Percentiles rank a stretch among this genome's conserved stretches.
Conservation (phyloP, 2,329 filamentous ascomycete species). For the Fonsecaea pedrosoi region DNA sequence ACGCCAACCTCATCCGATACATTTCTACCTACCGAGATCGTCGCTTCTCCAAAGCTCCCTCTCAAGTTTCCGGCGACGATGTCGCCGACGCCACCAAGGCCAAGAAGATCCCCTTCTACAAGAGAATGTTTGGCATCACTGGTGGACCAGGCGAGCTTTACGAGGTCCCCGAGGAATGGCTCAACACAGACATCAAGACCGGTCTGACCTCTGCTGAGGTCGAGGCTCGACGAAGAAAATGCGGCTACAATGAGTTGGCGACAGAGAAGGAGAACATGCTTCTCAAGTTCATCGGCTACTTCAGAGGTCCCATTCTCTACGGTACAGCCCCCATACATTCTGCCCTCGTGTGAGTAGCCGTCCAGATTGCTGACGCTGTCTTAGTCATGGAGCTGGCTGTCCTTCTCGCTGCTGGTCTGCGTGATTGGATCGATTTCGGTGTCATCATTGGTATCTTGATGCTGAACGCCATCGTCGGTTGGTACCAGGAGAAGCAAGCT, state of each 20-base stretch:
- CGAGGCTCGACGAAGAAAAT: constrained; percentile 68
- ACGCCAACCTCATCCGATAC: constrained; percentile 70
- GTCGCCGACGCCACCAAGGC: constrained; percentile 50
- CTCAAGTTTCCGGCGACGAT: constrained; percentile 48
- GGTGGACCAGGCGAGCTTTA: constrained; percentile 45
- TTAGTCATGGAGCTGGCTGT: constrained; percentile 79
- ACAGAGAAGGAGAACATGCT: constrained; percentile 79
- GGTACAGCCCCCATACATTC: constrained; percentile 59
- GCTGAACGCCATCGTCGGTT: constrained; percentile 78
- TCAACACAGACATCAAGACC: constrained; percentile 70
- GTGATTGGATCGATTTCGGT: constrained; percentile 78
- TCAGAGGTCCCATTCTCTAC: constrained; percentile 77
- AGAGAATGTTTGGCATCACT: constrained; percentile 57
- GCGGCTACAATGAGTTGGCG: constrained; percentile 74
- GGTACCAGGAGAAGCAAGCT: constrained; percentile 82
- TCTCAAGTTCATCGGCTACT: constrained; percentile 76
- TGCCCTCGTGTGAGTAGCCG: not conserved
- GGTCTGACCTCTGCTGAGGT: constrained; percentile 68
- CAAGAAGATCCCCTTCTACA: constrained; percentile 64
- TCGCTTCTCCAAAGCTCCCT: constrained; percentile 57
- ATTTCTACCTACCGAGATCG: constrained; percentile 70
- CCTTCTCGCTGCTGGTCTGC: constrained; percentile 73
- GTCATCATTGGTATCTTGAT: constrained; percentile 77
- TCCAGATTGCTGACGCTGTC: constrained; percentile 16
- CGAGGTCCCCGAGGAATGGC: constrained; percentile 69